A percentile compares a stretch with the other conserved stretches of the same genome.
These are phyloP conservation scores for Penicillium expansum DNA, from an alignment of 2,329 filamentous ascomycete species.

Conservation along the genomic window DNA sequence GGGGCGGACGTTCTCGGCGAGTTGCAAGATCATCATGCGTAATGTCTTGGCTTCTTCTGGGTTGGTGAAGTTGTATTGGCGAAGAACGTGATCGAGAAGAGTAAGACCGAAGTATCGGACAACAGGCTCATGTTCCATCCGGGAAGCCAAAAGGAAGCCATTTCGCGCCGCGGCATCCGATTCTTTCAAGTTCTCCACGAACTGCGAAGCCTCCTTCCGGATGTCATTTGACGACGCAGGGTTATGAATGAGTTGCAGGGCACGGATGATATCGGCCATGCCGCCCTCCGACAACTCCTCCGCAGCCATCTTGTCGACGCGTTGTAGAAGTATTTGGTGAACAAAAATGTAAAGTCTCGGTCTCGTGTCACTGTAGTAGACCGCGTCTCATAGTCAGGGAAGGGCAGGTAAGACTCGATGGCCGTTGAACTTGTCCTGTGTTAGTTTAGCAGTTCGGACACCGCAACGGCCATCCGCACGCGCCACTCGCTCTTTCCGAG, in stretches of 20 bases:
- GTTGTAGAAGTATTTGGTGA: not conserved
- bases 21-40: conserved; percentile 72
- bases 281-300: conserved; percentile 38
- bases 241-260: conserved; percentile 83
- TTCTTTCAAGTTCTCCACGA: conserved; percentile 81
- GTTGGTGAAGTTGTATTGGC: conserved; percentile 73
- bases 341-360: not conserved
- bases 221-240: conserved; percentile 75
- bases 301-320: conserved; percentile 30
- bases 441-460: conserved; percentile 19
- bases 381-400: conserved; percentile 1
- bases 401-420: conserved; percentile 9
- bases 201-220: conserved; percentile 77
- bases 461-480: conserved; percentile 24
- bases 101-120: conserved; percentile 93
- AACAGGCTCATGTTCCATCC: conserved; percentile 70
- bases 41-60: conserved; percentile 66
- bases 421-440: conserved; percentile 24
- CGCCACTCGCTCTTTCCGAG: conserved; percentile 7
- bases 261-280: conserved; percentile 65
- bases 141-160: conserved; percentile 77
- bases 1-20: conserved; percentile 68
- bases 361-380: not conserved
- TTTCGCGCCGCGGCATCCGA: conserved; percentile 76
- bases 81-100: conserved; percentile 83